Evolutionary conservation across 306 rosid genomes (phyloP), one percentile per base, ranked within the genome.

Genomic region (Gleditsia sinensis): DNA sequence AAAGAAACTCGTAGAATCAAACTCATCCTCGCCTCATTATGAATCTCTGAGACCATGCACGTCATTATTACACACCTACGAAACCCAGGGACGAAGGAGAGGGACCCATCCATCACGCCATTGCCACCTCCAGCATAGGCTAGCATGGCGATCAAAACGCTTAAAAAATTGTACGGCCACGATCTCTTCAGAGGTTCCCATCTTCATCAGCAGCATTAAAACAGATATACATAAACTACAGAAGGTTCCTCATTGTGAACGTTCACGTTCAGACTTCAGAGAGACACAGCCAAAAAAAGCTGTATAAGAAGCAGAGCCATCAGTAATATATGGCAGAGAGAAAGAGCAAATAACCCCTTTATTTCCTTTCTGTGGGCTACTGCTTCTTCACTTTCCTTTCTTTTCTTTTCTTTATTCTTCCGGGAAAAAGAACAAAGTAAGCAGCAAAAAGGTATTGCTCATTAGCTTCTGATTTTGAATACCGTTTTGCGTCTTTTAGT

Each of bases 141-240:
- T n/a, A 23, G 1, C 58, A 11, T 6, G 37, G 6, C 20, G 34
- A 0, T 13, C 32, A 24, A 7, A n/a, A 11, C 1, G 36, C 61
- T 6, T n/a, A n/a, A 51, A 9, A 45, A 17, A 12, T 54, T 48
- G 37, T 62, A 69, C 80, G 86, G 86, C 62, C 28, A 28, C 0
- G 75, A 78, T 83, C 43, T 53, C 2, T 30, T 56, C 54, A 3
- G 2, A 5, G 21, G 11, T 24, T 13, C 4, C 7, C 70, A 64
- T 3, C 2, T 8, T 36, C 32, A 20, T 6, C 64, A 3, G 5
- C 39, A 37, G n/a, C n/a, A n/a, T n/a, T n/a, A n/a, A n/a, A 17
- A 64, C 43, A 13, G 30, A 67, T 57, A 23, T 32, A 6, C 67
- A 48, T 66, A 9, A 65, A 63, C 77, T 9, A 19, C 65, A 34